Evolutionary conservation across 495 filamentous ascomycete species (phyloP).

Genomic region (Cercophora sp.): DNA sequence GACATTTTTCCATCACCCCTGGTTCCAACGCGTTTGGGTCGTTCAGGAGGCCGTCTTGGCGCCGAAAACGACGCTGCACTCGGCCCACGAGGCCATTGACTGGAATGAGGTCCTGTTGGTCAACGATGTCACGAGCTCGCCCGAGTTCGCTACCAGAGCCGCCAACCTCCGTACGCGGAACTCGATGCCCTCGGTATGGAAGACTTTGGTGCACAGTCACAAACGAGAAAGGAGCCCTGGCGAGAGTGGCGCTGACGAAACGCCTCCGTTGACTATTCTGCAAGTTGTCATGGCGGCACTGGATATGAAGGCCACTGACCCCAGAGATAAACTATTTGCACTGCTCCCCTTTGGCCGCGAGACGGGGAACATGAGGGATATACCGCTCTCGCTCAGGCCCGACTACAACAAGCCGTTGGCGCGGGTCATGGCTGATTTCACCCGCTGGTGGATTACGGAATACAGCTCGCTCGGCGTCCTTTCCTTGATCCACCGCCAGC

Average conservation of each 20-base stretch:
- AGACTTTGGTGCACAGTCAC: neutral
- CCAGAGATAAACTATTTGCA: slow-evolving; percentile 11
- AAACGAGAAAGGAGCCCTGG: neutral
- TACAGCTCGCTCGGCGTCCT: slow-evolving; percentile 8
- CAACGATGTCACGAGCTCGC: neutral
- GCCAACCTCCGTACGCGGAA: neutral
- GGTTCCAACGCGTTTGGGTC: slow-evolving; percentile 15
- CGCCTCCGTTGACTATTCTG: neutral
- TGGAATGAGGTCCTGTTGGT: slow-evolving; percentile 3
- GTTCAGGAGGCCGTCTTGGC: slow-evolving; percentile 7
- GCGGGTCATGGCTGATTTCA: slow-evolving; percentile 5
- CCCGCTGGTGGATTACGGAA: slow-evolving; percentile 9
- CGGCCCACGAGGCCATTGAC: neutral
- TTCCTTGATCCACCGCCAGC: slow-evolving; percentile 8
- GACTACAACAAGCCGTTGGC: slow-evolving; percentile 6
- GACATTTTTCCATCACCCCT: slow-evolving; percentile 6
- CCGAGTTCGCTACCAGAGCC: neutral
- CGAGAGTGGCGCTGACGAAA: neutral
- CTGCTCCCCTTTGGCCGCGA: slow-evolving; percentile 10
- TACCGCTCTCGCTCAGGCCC: neutral
- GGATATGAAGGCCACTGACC: slow-evolving; percentile 11
- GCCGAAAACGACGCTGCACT: neutral
- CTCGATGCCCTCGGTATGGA: slow-evolving; percentile 7
- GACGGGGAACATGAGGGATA: neutral
- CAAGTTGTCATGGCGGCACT: slow-evolving; percentile 2